Evolutionary conservation across 225 moss, liverwort and hornwort genomes (phyloP), one percentile per base, ranked within the genome.

Genomic region (Marchantia polymorpha): DNA sequence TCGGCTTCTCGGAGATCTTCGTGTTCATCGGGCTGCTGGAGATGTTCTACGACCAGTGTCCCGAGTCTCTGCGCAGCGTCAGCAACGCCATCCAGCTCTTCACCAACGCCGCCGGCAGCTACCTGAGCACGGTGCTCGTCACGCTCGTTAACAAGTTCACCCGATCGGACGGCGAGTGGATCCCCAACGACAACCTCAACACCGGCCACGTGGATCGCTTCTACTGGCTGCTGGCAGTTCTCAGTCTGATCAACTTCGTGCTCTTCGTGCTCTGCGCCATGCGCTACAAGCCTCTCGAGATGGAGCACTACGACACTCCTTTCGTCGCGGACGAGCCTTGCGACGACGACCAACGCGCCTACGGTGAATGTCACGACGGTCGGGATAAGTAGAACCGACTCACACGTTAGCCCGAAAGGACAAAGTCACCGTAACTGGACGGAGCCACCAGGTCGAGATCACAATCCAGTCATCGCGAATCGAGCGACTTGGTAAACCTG

Each of bases 11-110:
- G 0, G 93, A 94, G 73, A 86, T 74, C 50, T 84, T 89, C 27
- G 49, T 82, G 7, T 25, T 78, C 11, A 76, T 86, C 11, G 94
- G 94, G 3, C 82, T 92, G 8, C 76, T 91, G 19, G 94, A 94
- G 66, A 89, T 94, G 53, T 94, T 94, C 58, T 93, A 94, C 50
- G 93, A 93, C 73, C 91, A 94, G 77, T 89, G 91, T 1, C 93
- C 93, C 0, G 91, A 94, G 77, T 78, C 86, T 0, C 89, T 94
- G 84, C 81, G 94, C 7, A 94, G 92, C 74, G 81, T 94, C 0
- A 91, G 94, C 0, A 87, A 87, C 0, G 92, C 92, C 0, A 26
- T 91, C 30, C 85, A 89, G 67, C 78, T 92, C 5, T 91, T 90
- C 26, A 90, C 91, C 0, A 92, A 89, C 46, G 94, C 90, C 0